phyloP scores from a whole-genome alignment of 2,329 filamentous ascomycete genomes.

The Bipolaris oryzae region DNA sequence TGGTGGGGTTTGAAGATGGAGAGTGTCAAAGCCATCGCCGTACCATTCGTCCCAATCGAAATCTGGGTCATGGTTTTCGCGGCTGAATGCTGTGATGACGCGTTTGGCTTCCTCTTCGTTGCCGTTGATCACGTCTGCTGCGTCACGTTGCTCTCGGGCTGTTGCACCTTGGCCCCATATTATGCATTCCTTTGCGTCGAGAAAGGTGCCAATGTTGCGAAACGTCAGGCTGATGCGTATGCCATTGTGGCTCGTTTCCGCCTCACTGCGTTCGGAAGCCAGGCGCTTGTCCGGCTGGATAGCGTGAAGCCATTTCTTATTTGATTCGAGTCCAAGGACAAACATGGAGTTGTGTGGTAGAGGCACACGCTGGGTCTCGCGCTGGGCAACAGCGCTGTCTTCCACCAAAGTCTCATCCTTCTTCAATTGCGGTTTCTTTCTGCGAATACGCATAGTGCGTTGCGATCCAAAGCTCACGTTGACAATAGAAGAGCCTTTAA shows the following conservation, averaged over 20 bases:
- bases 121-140: constrained; percentile 71
- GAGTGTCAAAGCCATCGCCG: constrained; percentile 81
- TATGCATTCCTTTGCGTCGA: constrained; percentile 64
- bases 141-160: constrained; percentile 66
- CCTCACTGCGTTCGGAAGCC: constrained; percentile 66
- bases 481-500: constrained; percentile 78
- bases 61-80: constrained; percentile 74
- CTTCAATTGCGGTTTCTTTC: constrained; percentile 63
- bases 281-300: constrained; percentile 86
- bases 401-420: constrained; percentile 13
- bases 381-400: constrained; percentile 48
- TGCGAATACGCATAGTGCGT: constrained; percentile 86
- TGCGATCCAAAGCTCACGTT: constrained; percentile 94
- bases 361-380: constrained; percentile 67
- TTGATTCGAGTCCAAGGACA: constrained; percentile 79
- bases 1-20: constrained; percentile 59
- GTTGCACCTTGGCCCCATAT: constrained; percentile 95
- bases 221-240: constrained; percentile 92
- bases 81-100: constrained; percentile 80
- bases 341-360: constrained; percentile 91
- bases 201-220: constrained; percentile 83
- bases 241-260: constrained; percentile 74
- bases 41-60: constrained; percentile 81
- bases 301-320: constrained; percentile 87
- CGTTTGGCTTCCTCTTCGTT: constrained; percentile 67